Evolutionary conservation across 257 asterid species (phyloP), one percentile per base, ranked within the genome.

Genomic region (Jaltomata sinuosa): DNA sequence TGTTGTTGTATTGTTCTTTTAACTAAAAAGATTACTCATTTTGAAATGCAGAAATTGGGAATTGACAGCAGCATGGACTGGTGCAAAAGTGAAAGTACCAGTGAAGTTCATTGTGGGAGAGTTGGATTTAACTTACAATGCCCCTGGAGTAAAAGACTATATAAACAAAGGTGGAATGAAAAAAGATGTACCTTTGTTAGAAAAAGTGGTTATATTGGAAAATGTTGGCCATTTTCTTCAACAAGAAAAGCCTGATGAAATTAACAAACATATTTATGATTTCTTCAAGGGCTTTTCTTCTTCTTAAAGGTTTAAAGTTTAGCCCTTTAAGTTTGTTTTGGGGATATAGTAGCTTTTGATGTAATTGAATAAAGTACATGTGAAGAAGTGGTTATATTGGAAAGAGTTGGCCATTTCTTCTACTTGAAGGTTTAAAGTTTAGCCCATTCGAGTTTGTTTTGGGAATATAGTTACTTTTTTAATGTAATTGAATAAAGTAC

Each of bases 41-140:
- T 27, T 86, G 31, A 72, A 32, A 31, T 85, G 61, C 61, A 89
- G 92, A 87, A 87, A 90, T 32, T 91, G 94, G 94, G 94, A 91
- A 83, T 67, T 91, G 87, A 91, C 89, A 8, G 94, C 89, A 29
- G 86, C 94, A 8, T 91, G 94, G 92, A 91, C 86, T 1, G 91
- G 88, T 53, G 67, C 89, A 2, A 81, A 84, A 40, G 64, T 91
- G 8, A 84, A 84, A 83, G 91, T 91, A 65, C 92, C 92, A 2
- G 90, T 86, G 11, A 91, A 89, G 83, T 91, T 91, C 72, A 79
- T 91, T 69, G 68, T 89, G 2, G 93, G 93, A 31, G 92, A 91
- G 27, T 1, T 50, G 59, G 93, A 91, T 80, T n/a, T 89, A 45
- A 29, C 88, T 22, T 88, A 88, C 88, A 72, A 47, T 36, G 81